Evolutionary conservation across 306 rosid genomes (phyloP).

Genomic region (Hippophae rhamnoides): DNA sequence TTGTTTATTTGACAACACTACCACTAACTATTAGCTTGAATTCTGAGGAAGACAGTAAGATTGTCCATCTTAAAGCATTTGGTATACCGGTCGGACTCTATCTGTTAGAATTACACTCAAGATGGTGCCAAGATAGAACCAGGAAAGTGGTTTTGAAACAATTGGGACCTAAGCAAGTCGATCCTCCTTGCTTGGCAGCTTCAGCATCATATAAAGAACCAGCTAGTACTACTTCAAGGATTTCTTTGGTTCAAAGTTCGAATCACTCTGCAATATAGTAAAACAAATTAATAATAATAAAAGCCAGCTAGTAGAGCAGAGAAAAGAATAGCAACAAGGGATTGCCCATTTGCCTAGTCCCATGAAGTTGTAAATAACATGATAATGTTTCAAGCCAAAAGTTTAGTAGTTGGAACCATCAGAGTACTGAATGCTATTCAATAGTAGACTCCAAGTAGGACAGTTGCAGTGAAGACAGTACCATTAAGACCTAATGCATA

Average conservation of each 20-base stretch:
- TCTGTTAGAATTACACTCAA: slow-evolving; percentile 53
- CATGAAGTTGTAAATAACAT: slow-evolving; percentile 48
- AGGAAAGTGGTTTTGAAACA: slow-evolving; percentile 76
- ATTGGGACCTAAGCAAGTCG: slow-evolving; percentile 52
- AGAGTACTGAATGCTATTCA: slow-evolving; percentile 41
- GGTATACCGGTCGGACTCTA: slow-evolving; percentile 61
- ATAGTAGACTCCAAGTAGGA: slow-evolving; percentile 50
- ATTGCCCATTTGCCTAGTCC: slow-evolving; percentile 39
- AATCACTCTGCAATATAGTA: too few relatives aligned
- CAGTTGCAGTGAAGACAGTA: slow-evolving; percentile 65
- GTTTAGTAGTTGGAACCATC: slow-evolving; percentile 47
- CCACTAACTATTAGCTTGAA: slow-evolving; percentile 17
- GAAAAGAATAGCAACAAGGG: slow-evolving; percentile 63
- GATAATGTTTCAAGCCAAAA: slow-evolving; percentile 61
- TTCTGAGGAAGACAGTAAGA: slow-evolving; percentile 38
- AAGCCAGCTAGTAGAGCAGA: slow-evolving; percentile 47
- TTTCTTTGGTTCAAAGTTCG: too few relatives aligned
- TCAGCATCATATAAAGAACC: slow-evolving; percentile 52
- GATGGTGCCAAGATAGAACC: slow-evolving; percentile 60
- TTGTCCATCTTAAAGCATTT: slow-evolving; percentile 56
- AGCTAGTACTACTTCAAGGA: too few relatives aligned
- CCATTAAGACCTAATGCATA: slow-evolving; percentile 46
- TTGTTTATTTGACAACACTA: not conserved
- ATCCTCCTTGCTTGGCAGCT: slow-evolving; percentile 67
- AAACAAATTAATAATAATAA: too few relatives aligned